These are phyloP conservation scores for Colletotrichum karsti DNA, from an alignment of 2,329 filamentous ascomycete genomes.

Conservation along the genomic window DNA sequence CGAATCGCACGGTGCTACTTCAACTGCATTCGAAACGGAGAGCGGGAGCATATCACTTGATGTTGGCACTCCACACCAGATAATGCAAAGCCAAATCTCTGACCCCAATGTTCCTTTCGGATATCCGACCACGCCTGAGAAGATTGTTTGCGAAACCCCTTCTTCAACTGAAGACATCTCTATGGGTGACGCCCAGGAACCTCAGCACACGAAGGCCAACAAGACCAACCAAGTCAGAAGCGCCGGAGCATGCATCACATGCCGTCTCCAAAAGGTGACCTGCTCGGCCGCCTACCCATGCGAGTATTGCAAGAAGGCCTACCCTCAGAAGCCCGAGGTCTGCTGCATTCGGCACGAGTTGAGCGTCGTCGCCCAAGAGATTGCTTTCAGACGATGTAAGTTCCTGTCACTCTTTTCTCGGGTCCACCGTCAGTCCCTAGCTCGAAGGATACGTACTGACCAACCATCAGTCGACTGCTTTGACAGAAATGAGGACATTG, in stretches of 20 bases:
- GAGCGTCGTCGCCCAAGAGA: neutral
- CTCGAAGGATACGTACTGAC: neutral
- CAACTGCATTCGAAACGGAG: too few species aligned
- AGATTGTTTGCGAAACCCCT: too few species aligned
- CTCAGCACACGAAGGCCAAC: too few species aligned
- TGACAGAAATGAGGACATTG: neutral
- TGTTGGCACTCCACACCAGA: too few species aligned
- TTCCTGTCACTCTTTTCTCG: neutral
- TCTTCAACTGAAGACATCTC: too few species aligned
- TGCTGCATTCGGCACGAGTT: slow-evolving; percentile 16
- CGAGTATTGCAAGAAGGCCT: slow-evolving; percentile 5
- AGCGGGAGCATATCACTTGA: too few species aligned
- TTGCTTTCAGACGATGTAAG: slow-evolving; percentile 10
- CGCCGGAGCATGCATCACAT: slow-evolving; percentile 18
- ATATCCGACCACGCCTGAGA: too few species aligned
- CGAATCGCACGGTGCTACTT: too few species aligned
- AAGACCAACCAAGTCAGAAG: slow-evolving; percentile 17
- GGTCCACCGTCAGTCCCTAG: too few species aligned
- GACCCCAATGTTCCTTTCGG: too few species aligned
- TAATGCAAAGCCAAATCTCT: too few species aligned
- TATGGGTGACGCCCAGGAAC: too few species aligned
- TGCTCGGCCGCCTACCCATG: slow-evolving; percentile 4
- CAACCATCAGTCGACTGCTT: neutral
- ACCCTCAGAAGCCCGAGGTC: neutral
- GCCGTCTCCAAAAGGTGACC: slow-evolving; percentile 13